Evolutionary conservation across 176 grass and related monocot genomes (phyloP).

Genomic region (Eragrostis curvula): DNA sequence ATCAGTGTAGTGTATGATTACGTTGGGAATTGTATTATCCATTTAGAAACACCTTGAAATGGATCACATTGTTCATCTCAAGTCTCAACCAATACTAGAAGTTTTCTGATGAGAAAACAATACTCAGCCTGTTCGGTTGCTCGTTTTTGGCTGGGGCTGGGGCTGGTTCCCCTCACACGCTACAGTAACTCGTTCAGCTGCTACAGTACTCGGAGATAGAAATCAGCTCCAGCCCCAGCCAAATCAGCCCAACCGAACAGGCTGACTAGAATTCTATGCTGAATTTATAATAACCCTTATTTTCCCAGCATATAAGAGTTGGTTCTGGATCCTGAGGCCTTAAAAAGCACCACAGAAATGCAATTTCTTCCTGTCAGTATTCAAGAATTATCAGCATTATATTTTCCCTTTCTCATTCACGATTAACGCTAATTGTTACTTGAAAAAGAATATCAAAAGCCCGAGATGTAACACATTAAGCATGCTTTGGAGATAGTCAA

Average conservation of each 20-base stretch:
- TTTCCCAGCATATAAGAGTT: slow-evolving; percentile 3
- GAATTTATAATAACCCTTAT: neutral
- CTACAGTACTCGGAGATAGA: too few species aligned
- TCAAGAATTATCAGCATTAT: neutral
- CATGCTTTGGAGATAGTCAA: slow-evolving; percentile 17
- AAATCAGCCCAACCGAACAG: too few species aligned
- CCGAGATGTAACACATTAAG: neutral
- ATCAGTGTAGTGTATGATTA: neutral
- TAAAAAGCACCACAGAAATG: neutral
- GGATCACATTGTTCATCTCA: neutral
- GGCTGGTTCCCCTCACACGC: too few species aligned
- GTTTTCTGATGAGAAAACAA: too few species aligned
- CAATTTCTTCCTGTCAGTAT: neutral
- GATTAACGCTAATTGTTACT: neutral
- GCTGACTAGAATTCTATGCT: neutral
- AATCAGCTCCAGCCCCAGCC: too few species aligned
- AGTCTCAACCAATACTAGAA: neutral
- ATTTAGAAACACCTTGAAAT: neutral
- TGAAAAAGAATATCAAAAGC: neutral
- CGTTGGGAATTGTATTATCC: neutral
- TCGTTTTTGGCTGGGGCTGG: too few species aligned
- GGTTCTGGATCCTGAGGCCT: neutral
- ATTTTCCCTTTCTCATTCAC: slow-evolving; percentile 7
- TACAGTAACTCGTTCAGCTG: too few species aligned
- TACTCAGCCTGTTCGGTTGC: too few species aligned